Percentiles rank a stretch among this genome's conserved stretches.
These are phyloP conservation scores for Amanita pallidorosea DNA, from an alignment of 768 basidiomycete species.

Conservation along the genomic window DNA sequence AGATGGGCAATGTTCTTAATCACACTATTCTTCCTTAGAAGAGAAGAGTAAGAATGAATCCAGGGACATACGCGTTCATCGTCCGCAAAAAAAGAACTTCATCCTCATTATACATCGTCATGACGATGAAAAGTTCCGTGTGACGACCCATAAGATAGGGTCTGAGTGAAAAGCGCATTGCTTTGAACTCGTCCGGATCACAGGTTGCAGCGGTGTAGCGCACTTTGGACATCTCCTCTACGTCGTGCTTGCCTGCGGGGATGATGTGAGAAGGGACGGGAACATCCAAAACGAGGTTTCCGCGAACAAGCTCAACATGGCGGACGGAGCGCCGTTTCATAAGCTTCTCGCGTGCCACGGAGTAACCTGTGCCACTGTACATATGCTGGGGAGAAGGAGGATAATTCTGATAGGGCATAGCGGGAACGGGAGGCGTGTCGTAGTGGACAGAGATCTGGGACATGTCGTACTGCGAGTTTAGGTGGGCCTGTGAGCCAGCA, in stretches of 20 bases:
- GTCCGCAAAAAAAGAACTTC: slow-evolving; percentile 69
- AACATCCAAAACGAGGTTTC: slow-evolving; percentile 80
- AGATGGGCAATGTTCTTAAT: slow-evolving; percentile 82
- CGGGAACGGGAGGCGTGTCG: slow-evolving; percentile 41
- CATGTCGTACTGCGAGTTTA: slow-evolving; percentile 52
- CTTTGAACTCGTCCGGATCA: slow-evolving; percentile 83
- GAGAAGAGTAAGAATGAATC: slow-evolving; percentile 1
- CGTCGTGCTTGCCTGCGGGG: slow-evolving; percentile 47
- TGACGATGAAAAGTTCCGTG: slow-evolving; percentile 90
- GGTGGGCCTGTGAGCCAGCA: slow-evolving; percentile 63
- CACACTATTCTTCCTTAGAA: slow-evolving; percentile 33
- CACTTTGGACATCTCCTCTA: slow-evolving; percentile 76
- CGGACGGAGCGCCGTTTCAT: slow-evolving; percentile 73
- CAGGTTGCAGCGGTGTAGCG: slow-evolving; percentile 84
- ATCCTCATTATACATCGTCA: slow-evolving; percentile 97
- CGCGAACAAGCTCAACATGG: slow-evolving; percentile 70
- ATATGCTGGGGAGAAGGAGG: slow-evolving; percentile 45
- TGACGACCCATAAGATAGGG: slow-evolving; percentile 71
- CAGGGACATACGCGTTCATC: slow-evolving; percentile 64
- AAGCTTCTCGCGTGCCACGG: slow-evolving; percentile 64
- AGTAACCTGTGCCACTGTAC: slow-evolving; percentile 47
- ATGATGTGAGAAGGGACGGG: slow-evolving; percentile 72
- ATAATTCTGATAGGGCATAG: slow-evolving; percentile 47
- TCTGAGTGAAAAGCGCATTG: slow-evolving; percentile 64
- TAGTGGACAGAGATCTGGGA: slow-evolving; percentile 28